These are phyloP conservation scores for Apophysomyces elegans DNA, from an alignment of 371 early-diverging fungal species.

Conservation along the genomic window DNA sequence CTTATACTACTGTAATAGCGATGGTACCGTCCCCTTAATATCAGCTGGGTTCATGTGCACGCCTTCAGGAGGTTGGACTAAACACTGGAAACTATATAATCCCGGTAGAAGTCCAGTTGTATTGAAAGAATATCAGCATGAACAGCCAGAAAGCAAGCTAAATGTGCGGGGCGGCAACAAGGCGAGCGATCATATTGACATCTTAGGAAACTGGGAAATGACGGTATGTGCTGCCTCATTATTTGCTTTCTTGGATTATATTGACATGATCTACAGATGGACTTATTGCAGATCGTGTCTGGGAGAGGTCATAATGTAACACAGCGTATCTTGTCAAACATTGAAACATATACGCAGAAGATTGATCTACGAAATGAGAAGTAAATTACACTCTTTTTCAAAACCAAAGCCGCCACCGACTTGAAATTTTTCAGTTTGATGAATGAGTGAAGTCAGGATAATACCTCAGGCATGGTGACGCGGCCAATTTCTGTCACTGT, in stretches of 20 bases:
- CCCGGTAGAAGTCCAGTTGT: constrained; percentile 79
- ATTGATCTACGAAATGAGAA: constrained; percentile 23
- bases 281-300: constrained; percentile 46
- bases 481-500: constrained; percentile 32
- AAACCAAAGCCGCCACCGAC: neutral
- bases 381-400: neutral
- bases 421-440: constrained; percentile 21
- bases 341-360: constrained; percentile 44
- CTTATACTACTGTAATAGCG: constrained; percentile 54
- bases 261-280: constrained; percentile 27
- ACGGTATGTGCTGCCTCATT: constrained; percentile 32
- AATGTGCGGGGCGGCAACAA: constrained; percentile 84
- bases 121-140: constrained; percentile 79
- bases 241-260: neutral
- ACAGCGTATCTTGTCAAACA: constrained; percentile 41
- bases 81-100: constrained; percentile 74
- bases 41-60: constrained; percentile 93
- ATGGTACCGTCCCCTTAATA: constrained; percentile 91
- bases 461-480: constrained; percentile 24
- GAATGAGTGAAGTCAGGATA: constrained; percentile 26
- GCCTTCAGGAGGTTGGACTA: constrained; percentile 83
- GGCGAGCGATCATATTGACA: constrained; percentile 91
- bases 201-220: constrained; percentile 66
- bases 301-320: constrained; percentile 41
- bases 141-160: constrained; percentile 56